Percentiles rank a stretch among this genome's conserved stretches.
phyloP scores from a whole-genome alignment of 75 land plant species.

The Adiantum capillusveneris region DNA sequence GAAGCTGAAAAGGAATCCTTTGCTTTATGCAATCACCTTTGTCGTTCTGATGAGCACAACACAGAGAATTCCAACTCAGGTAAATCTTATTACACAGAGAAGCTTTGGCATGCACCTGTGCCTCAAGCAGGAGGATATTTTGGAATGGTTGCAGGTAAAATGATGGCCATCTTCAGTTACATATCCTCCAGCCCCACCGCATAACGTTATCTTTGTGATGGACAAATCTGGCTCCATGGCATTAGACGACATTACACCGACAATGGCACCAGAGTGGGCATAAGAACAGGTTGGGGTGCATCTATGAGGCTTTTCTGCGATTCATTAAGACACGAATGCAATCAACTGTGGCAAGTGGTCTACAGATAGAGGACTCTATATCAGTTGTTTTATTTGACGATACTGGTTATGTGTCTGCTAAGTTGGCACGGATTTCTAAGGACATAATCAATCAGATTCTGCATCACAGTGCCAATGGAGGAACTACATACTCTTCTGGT shows the following conservation, averaged over 20 bases:
- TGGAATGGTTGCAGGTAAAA: slow-evolving; percentile 25
- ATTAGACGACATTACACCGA: slow-evolving; percentile 11
- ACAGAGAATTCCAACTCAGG: neutral
- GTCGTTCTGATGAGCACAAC: slow-evolving; percentile 10
- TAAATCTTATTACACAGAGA: slow-evolving; percentile 26
- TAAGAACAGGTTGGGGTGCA: slow-evolving; percentile 11
- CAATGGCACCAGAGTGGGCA: slow-evolving; percentile 11
- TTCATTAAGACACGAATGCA: slow-evolving; percentile 9
- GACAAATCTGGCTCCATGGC: slow-evolving; percentile 32
- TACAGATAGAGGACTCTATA: slow-evolving; percentile 3
- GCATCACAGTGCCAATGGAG: neutral
- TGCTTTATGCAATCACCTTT: slow-evolving; percentile 15
- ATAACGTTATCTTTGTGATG: slow-evolving; percentile 36
- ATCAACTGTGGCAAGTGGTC: neutral
- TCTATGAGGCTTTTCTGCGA: slow-evolving; percentile 22
- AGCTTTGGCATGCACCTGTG: slow-evolving; percentile 28
- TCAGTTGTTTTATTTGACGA: slow-evolving; percentile 21
- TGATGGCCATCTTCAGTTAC: slow-evolving; percentile 34
- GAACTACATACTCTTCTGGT: slow-evolving; percentile 18
- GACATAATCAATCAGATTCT: slow-evolving; percentile 15
- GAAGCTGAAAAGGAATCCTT: slow-evolving; percentile 21
- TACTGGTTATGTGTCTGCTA: neutral
- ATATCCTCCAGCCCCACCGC: too few relatives aligned
- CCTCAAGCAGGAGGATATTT: slow-evolving; percentile 11
- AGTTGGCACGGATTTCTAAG: slow-evolving; percentile 7